phyloP scores from a whole-genome alignment of 2,329 filamentous ascomycete species.

The Microdochium trichocladiopsis region DNA sequence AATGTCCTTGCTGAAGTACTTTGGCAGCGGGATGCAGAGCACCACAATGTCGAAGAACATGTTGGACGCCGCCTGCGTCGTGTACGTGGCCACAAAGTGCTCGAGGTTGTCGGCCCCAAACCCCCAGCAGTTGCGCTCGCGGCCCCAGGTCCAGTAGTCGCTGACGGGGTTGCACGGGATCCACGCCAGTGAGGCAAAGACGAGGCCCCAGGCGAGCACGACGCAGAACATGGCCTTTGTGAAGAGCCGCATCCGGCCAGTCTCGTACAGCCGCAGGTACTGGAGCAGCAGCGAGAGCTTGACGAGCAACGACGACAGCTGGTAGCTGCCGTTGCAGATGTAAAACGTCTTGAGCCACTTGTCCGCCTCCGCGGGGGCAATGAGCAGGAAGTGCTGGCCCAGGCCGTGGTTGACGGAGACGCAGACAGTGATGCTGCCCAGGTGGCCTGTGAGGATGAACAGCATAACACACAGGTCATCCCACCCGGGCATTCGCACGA shows the following conservation, averaged over 20 bases:
- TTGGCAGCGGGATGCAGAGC: slow-evolving; percentile 11
- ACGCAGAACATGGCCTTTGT: slow-evolving; percentile 10
- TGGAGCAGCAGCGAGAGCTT: slow-evolving; percentile 28
- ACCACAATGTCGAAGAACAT: slow-evolving; percentile 15
- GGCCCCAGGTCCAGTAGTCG: slow-evolving; percentile 20
- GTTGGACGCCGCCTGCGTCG: slow-evolving; percentile 13
- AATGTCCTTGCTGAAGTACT: slow-evolving; percentile 9
- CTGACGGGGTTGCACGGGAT: slow-evolving; percentile 22
- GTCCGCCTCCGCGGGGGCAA: slow-evolving; percentile 9
- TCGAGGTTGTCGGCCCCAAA: slow-evolving; percentile 13
- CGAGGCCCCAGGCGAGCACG: slow-evolving; percentile 19
- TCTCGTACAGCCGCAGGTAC: slow-evolving; percentile 26
- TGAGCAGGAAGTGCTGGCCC: slow-evolving; percentile 16
- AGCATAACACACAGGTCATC: slow-evolving; percentile 24
- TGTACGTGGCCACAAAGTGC: slow-evolving; percentile 11
- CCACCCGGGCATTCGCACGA: slow-evolving; percentile 20
- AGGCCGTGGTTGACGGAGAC: slow-evolving; percentile 13
- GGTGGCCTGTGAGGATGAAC: slow-evolving; percentile 9
- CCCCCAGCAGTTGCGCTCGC: slow-evolving; percentile 15
- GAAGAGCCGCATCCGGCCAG: slow-evolving; percentile 6
- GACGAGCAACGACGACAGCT: slow-evolving; percentile 23
- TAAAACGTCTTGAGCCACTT: slow-evolving; percentile 20
- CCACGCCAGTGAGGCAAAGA: slow-evolving; percentile 19
- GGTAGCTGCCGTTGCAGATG: slow-evolving; percentile 21
- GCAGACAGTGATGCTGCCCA: slow-evolving; percentile 4